Conservation (phyloP, 2,329 filamentous ascomycete species). For the Pseudocercospora pini-densiflorae region DNA sequence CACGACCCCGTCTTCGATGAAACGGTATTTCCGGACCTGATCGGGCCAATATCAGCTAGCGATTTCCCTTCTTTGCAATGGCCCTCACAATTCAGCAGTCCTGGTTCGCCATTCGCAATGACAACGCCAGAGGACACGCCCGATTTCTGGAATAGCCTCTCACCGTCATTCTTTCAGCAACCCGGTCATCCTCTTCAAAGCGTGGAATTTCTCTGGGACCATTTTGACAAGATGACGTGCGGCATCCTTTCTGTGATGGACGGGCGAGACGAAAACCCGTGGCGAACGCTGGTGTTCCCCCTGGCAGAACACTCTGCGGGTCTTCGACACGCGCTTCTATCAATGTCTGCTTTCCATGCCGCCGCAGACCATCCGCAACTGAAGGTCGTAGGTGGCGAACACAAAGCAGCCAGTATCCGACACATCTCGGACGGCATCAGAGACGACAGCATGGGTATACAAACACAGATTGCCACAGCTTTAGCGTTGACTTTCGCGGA, state of each 20-base stretch:
- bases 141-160: constrained; percentile 8
- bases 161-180: constrained; percentile 23
- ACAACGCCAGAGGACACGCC: neutral
- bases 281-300: constrained; percentile 73
- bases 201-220: constrained; percentile 64
- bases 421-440: constrained; percentile 62
- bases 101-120: constrained; percentile 14
- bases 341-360: constrained; percentile 71
- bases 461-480: constrained; percentile 71
- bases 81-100: constrained; percentile 26
- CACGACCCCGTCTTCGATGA: constrained; percentile 30
- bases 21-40: constrained; percentile 25
- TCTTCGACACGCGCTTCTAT: constrained; percentile 69
- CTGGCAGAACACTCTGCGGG: constrained; percentile 67
- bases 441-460: constrained; percentile 62
- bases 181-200: constrained; percentile 42
- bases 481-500: constrained; percentile 71
- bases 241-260: constrained; percentile 74
- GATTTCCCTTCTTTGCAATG: constrained; percentile 22
- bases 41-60: constrained; percentile 22
- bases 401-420: constrained; percentile 68
- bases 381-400: constrained; percentile 67
- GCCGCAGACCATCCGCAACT: constrained; percentile 62
- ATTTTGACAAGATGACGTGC: constrained; percentile 70
- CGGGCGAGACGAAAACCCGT: constrained; percentile 70